Conservation (phyloP, 495 filamentous ascomycete species). For the Penicillium daleae region DNA sequence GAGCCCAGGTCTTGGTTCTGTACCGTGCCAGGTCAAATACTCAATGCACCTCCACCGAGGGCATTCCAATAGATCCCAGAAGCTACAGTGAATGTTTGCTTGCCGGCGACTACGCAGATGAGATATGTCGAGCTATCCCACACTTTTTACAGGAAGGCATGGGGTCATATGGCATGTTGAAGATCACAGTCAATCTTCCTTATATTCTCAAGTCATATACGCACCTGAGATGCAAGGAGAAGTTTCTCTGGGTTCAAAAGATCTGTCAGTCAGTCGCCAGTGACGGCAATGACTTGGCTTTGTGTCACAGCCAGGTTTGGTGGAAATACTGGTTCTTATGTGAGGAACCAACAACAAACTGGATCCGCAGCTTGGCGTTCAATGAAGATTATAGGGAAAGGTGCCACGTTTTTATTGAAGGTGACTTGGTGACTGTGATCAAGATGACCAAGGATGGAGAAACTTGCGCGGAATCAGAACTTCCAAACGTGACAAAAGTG, state of each 20-base stretch:
- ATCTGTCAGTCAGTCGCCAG: conserved; percentile 1
- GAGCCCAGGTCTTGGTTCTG: not conserved
- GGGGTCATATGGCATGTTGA: conserved; percentile 5
- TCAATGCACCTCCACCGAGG: not conserved
- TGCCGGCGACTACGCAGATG: conserved; percentile 4
- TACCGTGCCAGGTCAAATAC: not conserved
- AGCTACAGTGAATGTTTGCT: conserved; percentile 1
- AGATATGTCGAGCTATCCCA: conserved; percentile 12
- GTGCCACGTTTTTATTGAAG: not conserved
- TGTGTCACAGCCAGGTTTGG: conserved; percentile 8
- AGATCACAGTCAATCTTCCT: conserved; percentile 7
- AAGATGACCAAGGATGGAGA: not conserved
- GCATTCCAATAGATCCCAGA: not conserved
- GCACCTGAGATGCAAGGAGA: conserved; percentile 5
- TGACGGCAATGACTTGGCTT: conserved; percentile 8
- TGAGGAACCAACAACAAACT: conserved; percentile 4
- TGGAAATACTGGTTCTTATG: conserved; percentile 8
- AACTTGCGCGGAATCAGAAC: not conserved
- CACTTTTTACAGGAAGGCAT: conserved; percentile 3
- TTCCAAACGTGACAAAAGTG: not conserved
- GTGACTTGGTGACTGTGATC: not conserved
- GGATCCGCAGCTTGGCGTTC: conserved; percentile 6
- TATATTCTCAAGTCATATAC: conserved; percentile 11
- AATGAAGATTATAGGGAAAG: conserved; percentile 2
- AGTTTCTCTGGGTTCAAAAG: conserved; percentile 9